Percentiles rank a stretch among this genome's conserved stretches.
Conservation (phyloP, 176 grass and related monocot genomes). For the Lolium rigidum region DNA sequence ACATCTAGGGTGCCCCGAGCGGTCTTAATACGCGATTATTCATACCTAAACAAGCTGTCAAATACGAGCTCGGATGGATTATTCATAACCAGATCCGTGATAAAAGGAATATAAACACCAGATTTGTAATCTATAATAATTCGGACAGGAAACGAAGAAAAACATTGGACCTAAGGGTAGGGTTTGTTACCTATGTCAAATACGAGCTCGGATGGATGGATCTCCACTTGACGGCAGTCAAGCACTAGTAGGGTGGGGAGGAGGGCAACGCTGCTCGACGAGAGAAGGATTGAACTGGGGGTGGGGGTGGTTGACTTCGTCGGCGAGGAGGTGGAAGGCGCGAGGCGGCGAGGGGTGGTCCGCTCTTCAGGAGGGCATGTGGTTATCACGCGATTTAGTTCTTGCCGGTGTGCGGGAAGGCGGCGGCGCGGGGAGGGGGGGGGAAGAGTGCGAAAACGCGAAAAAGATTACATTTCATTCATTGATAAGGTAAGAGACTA, state of each 20-base stretch:
- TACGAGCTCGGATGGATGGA: not conserved
- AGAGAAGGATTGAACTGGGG: not conserved
- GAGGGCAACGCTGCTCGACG: not conserved
- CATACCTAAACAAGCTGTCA: too few relatives aligned
- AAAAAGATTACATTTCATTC: too few relatives aligned
- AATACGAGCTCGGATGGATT: too few relatives aligned
- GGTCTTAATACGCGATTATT: too few relatives aligned
- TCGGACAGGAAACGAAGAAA: too few relatives aligned
- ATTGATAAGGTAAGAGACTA: too few relatives aligned
- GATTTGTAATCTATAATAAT: too few relatives aligned
- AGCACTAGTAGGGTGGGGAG: not conserved
- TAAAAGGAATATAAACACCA: too few relatives aligned
- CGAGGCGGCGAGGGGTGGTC: not conserved
- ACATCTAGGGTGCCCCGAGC: too few relatives aligned
- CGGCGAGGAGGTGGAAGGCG: slow-evolving; percentile 1
- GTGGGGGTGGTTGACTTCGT: not conserved
- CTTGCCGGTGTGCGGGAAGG: not conserved
- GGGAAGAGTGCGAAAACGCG: too few relatives aligned
- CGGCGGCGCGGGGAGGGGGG: too few relatives aligned
- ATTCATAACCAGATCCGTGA: too few relatives aligned
- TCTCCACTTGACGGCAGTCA: not conserved
- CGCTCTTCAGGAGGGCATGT: not conserved
- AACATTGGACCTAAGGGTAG: not conserved
- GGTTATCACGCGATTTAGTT: slow-evolving; percentile 18
- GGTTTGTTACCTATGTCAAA: not conserved